Evolutionary conservation across 2,329 filamentous ascomycete genomes (phyloP).

Genomic region (Graphilbum ipis-grandicollis): DNA sequence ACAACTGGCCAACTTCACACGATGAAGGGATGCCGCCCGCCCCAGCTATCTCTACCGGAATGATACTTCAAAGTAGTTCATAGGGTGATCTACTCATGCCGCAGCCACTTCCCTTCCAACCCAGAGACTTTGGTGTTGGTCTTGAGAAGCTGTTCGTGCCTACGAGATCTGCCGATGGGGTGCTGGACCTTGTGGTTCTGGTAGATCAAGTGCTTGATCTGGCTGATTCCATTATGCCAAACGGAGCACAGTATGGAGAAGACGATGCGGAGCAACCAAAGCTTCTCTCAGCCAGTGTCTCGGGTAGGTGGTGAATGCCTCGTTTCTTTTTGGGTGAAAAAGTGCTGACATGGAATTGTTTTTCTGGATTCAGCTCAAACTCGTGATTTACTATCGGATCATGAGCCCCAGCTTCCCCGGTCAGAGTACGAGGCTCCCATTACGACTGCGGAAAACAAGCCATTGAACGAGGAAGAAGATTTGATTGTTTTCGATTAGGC

Average conservation of each 20-base stretch:
- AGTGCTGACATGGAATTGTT: too few species aligned
- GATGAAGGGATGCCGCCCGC: not conserved
- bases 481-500: not conserved
- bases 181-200: slow-evolving; percentile 3
- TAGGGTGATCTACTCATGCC: slow-evolving; percentile 4
- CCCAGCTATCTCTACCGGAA: not conserved
- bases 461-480: not conserved
- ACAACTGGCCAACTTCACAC: slow-evolving; percentile 12
- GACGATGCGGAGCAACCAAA: too few species aligned
- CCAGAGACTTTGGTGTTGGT: slow-evolving; percentile 5
- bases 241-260: not conserved
- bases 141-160: slow-evolving; percentile 5
- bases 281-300: too few species aligned
- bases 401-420: too few species aligned
- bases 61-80: slow-evolving; percentile 1
- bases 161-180: not conserved
- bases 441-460: too few species aligned
- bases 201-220: not conserved
- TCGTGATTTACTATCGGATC: too few species aligned
- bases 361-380: too few species aligned
- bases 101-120: not conserved
- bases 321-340: too few species aligned
- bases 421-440: too few species aligned
- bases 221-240: not conserved
- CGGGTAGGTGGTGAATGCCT: too few species aligned